phyloP scores from a whole-genome alignment of 805 yeast genomes.

The Kuraishia capsulata region DNA sequence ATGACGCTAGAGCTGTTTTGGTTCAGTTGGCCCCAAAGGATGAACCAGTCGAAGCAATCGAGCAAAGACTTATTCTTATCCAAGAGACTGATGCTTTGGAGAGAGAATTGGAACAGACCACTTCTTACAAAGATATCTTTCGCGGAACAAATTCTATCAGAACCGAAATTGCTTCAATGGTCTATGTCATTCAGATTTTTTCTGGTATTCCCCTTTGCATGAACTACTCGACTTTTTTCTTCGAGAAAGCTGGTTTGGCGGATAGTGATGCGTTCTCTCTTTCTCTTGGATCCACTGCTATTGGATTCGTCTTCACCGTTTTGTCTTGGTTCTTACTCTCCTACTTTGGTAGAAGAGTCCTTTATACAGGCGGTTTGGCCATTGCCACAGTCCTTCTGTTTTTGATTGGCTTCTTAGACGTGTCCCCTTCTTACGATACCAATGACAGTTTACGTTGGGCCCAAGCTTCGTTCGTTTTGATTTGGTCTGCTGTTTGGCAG shows the following conservation, averaged over 20 bases:
- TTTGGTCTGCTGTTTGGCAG: conserved; percentile 24
- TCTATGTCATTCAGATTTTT: background rate
- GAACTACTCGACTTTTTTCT: conserved; percentile 36
- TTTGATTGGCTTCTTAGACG: conserved; percentile 15
- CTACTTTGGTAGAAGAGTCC: conserved; percentile 24
- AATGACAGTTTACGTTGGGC: conserved; percentile 1
- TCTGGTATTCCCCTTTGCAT: background rate
- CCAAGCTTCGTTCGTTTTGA: conserved; percentile 4
- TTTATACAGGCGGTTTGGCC: conserved; percentile 5
- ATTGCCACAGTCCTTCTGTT: conserved; percentile 7
- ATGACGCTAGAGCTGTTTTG: conserved; percentile 33
- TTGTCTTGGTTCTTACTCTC: conserved; percentile 33
- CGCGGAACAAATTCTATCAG: conserved; percentile 36
- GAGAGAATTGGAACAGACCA: conserved; percentile 4
- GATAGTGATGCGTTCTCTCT: conserved; percentile 10
- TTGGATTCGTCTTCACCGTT: conserved; percentile 20
- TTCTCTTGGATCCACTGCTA: conserved; percentile 20
- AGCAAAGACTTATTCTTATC: background rate
- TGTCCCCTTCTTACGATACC: background rate
- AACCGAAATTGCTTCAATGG: conserved; percentile 39
- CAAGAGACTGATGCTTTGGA: conserved; percentile 7
- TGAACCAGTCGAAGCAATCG: conserved; percentile 3
- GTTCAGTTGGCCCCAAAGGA: conserved; percentile 16
- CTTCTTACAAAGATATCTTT: conserved; percentile 31
- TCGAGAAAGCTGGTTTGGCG: conserved; percentile 9